A percentile compares a stretch with the other conserved stretches of the same genome.
phyloP scores from a whole-genome alignment of 805 yeast genomes.

The Yamadazyma endophytica region DNA sequence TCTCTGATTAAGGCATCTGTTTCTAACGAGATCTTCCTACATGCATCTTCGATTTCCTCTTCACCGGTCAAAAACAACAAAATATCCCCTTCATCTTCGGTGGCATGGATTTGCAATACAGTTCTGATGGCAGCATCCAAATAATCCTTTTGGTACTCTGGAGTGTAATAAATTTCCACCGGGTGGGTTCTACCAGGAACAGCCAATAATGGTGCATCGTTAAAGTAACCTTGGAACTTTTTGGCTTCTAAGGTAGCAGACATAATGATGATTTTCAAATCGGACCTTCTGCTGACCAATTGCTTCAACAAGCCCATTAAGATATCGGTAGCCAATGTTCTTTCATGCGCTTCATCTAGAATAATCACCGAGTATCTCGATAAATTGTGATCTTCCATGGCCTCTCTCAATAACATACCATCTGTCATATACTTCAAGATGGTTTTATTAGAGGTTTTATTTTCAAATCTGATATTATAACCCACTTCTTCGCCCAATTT shows the following conservation, averaged over 20 bases:
- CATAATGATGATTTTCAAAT: slow-evolving; percentile 89
- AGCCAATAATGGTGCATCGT: slow-evolving; percentile 88
- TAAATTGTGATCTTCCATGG: slow-evolving; percentile 91
- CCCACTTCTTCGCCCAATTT: slow-evolving; percentile 92
- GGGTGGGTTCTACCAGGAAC: slow-evolving; percentile 99
- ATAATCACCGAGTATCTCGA: slow-evolving; percentile 82
- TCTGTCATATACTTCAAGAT: slow-evolving; percentile 95
- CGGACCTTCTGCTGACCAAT: slow-evolving; percentile 74
- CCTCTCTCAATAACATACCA: slow-evolving; percentile 96
- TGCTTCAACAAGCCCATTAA: slow-evolving; percentile 92
- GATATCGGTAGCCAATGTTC: slow-evolving; percentile 95
- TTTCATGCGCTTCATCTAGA: slow-evolving; percentile 96
- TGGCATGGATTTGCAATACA: slow-evolving; percentile 93
- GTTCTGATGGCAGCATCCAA: slow-evolving; percentile 93
- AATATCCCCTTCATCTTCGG: slow-evolving; percentile 91
- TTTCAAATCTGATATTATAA: slow-evolving; percentile 90
- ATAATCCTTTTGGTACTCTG: slow-evolving; percentile 93
- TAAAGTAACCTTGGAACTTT: slow-evolving; percentile 86
- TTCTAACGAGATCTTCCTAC: slow-evolving; percentile 81
- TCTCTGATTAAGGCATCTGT: slow-evolving; percentile 87
- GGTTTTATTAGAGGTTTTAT: slow-evolving; percentile 76
- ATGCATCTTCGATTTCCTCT: slow-evolving; percentile 97
- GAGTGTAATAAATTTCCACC: slow-evolving; percentile 94
- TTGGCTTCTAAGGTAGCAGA: slow-evolving; percentile 97
- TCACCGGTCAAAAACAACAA: slow-evolving; percentile 89